Percentiles rank a stretch among this genome's conserved stretches.
Conservation (phyloP, 495 filamentous ascomycete genomes). For the Xylaria intraflava region DNA sequence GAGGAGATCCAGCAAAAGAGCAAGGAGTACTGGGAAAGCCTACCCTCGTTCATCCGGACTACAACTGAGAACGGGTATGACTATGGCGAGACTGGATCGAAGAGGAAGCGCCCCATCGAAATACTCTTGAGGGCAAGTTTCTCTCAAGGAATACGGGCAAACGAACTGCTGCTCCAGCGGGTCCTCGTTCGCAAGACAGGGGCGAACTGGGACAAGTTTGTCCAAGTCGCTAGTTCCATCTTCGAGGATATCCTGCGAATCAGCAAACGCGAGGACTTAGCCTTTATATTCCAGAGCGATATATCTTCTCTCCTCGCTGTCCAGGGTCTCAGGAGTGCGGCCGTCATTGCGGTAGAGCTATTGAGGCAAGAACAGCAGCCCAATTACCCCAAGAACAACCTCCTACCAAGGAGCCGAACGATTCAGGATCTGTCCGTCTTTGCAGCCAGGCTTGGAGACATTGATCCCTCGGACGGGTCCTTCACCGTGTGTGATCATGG, state of each 20-base stretch:
- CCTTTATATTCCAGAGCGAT: slow-evolving; percentile 26
- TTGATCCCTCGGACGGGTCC: slow-evolving; percentile 23
- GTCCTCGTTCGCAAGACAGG: slow-evolving; percentile 36
- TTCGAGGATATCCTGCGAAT: slow-evolving; percentile 35
- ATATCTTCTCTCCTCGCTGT: slow-evolving; percentile 30
- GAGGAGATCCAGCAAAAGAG: slow-evolving; percentile 34
- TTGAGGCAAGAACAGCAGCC: slow-evolving; percentile 38
- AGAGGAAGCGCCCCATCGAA: slow-evolving; percentile 18
- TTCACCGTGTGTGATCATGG: slow-evolving; percentile 27
- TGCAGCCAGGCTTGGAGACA: slow-evolving; percentile 22
- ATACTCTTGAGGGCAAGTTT: slow-evolving; percentile 30
- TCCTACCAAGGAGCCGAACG: slow-evolving; percentile 27
- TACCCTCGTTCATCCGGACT: slow-evolving; percentile 36
- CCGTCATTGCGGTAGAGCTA: slow-evolving; percentile 37
- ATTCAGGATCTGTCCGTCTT: slow-evolving; percentile 30
- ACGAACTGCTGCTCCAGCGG: slow-evolving; percentile 41
- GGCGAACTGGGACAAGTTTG: slow-evolving; percentile 30
- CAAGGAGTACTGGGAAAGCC: slow-evolving; percentile 26
- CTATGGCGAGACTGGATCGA: slow-evolving; percentile 10
- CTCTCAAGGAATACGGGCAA: slow-evolving; percentile 36
- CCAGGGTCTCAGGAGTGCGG: slow-evolving; percentile 41
- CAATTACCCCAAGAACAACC: slow-evolving; percentile 34
- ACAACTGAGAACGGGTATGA: slow-evolving; percentile 21
- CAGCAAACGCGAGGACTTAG: slow-evolving; percentile 34
- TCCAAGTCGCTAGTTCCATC: slow-evolving; percentile 32